Conservation (phyloP, 139 green algal genomes). For the Picochlorum sp. region DNA sequence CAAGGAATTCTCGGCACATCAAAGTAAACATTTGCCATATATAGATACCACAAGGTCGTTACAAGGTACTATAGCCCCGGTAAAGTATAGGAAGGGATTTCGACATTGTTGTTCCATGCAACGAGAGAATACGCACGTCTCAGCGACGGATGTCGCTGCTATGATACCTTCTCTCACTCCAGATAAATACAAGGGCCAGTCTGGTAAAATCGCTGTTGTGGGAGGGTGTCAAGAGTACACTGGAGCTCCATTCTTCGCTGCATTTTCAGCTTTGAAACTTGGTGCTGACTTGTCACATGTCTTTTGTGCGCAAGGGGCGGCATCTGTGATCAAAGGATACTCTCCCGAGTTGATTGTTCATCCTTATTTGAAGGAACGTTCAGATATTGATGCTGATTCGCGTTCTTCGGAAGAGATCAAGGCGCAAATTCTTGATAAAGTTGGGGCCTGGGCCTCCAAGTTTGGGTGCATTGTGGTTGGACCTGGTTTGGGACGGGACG, state of each 20-base stretch:
- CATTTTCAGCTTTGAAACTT: constrained; percentile 68
- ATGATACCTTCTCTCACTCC: background rate
- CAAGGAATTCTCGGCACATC: no score
- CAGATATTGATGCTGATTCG: background rate
- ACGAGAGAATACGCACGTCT: background rate
- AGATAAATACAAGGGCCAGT: constrained; percentile 72
- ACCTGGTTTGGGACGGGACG: constrained; percentile 64
- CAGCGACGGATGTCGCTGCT: background rate
- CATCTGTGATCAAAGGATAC: constrained; percentile 88
- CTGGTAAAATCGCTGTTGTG: constrained; percentile 87
- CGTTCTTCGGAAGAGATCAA: background rate
- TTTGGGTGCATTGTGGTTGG: constrained; percentile 66
- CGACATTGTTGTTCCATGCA: background rate
- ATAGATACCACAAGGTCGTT: no score
- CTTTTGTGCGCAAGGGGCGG: constrained; percentile 75
- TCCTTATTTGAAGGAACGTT: constrained; percentile 61
- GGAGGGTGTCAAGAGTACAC: constrained; percentile 92
- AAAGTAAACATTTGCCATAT: no score
- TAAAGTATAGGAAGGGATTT: background rate
- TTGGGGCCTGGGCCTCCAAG: constrained; percentile 49
- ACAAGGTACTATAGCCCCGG: no score
- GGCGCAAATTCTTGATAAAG: constrained; percentile 17
- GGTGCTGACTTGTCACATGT: constrained; percentile 86
- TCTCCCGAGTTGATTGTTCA: constrained; percentile 93
- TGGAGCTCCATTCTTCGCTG: constrained; percentile 90